Evolutionary conservation across 805 yeast species (phyloP), one percentile per base, ranked within the genome.

Genomic region (Saccharomycopsis vini): DNA sequence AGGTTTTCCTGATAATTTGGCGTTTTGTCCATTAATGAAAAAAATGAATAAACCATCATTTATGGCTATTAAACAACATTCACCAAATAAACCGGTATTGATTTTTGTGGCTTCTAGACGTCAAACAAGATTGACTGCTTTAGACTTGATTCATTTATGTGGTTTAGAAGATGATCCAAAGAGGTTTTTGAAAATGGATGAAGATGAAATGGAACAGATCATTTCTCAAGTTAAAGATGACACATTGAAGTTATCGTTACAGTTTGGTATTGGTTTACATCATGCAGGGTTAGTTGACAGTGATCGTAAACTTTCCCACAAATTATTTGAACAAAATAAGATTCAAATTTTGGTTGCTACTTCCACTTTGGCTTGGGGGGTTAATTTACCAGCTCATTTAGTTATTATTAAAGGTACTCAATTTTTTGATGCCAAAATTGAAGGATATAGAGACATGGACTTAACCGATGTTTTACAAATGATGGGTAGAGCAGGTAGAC

Each of bases 301-400:
- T 1, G 99, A 92, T 56, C 74, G 99, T 55, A 88, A 87, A 56
- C 58, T 88, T 41, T 81, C 94, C 0, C 98, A 94, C 55, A 79
- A 78, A 55, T 74, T 92, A 80, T 92, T 92, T 59, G 70, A 79
- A 30, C 66, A 70, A 26, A 97, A 97, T 35, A 83, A 89, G 0
- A 81, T 92, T 51, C 85, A 81, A 49, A 97, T 92, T 0, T 65
- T 92, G n/a, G 82, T 95, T 56, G 88, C 96, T 69, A 92, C 99
- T 1, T 95, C 98, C 0, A 92, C 99, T 0, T 73, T 92, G 46
- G 99, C 99, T 0, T 92, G 99, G 99, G 99, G 99, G 72, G 97
- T 92, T 16, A 92, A 92, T 57, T 68, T 92, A 47, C 98, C 99
- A 1, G 98, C 98, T 4, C 97, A 96, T 3, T 95, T 88, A 36